These are phyloP conservation scores for Niebla homalea DNA, from an alignment of 495 filamentous ascomycete genomes.

Conservation along the genomic window DNA sequence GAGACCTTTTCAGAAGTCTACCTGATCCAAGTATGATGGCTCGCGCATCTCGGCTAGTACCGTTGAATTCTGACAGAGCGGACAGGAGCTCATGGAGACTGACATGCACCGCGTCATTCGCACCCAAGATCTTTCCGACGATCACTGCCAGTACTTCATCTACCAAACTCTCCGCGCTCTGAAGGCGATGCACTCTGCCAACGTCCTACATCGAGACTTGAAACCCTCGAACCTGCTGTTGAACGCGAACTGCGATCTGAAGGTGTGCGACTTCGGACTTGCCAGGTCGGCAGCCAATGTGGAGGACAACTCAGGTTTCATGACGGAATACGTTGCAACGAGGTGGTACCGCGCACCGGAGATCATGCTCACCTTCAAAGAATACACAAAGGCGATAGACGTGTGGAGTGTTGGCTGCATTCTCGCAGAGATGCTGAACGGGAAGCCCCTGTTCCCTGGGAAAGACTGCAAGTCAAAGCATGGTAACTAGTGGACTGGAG, in stretches of 20 bases:
- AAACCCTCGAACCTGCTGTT: conserved; percentile 95
- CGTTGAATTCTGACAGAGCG: not conserved
- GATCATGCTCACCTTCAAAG: conserved; percentile 99
- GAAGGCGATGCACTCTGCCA: conserved; percentile 98
- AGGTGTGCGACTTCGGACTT: conserved; percentile 96
- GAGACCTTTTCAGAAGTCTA: conserved; percentile 97
- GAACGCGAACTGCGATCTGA: conserved; percentile 98
- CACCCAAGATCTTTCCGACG: conserved; percentile 95
- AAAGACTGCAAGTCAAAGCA: conserved; percentile 73
- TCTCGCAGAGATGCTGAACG: conserved; percentile 98
- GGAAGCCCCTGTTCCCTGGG: conserved; percentile 95
- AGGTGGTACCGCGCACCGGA: conserved; percentile 98
- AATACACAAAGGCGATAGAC: conserved; percentile 99
- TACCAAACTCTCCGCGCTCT: conserved; percentile 97
- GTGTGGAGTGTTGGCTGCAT: conserved; percentile 99
- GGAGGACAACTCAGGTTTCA: conserved; percentile 98
- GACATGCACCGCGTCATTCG: conserved; percentile 99
- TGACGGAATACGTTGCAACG: conserved; percentile 99
- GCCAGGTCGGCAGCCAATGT: conserved; percentile 84
- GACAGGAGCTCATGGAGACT: conserved; percentile 96
- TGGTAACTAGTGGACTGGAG: not conserved
- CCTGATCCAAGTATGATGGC: conserved; percentile 70
- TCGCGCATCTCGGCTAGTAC: not conserved
- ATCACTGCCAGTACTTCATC: conserved; percentile 99
- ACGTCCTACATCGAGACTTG: conserved; percentile 92